These are phyloP conservation scores for Dothiorella sarmentorum DNA, from an alignment of 2,329 filamentous ascomycete species.

Conservation along the genomic window DNA sequence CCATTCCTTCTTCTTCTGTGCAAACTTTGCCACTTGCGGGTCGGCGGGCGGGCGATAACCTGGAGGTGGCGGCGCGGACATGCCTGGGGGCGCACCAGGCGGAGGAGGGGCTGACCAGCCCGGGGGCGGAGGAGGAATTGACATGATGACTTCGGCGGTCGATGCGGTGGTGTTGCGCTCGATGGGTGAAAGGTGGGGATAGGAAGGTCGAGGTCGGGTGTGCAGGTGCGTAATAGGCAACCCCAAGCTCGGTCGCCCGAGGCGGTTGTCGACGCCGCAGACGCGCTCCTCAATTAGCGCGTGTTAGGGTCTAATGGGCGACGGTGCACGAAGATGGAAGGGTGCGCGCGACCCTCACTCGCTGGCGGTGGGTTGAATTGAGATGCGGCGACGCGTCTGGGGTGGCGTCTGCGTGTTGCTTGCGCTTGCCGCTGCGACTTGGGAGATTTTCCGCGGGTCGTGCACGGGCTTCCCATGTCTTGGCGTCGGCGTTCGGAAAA, in stretches of 20 bases:
- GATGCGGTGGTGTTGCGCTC: neutral
- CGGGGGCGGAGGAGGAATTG: slow-evolving; percentile 64
- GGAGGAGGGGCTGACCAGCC: slow-evolving; percentile 55
- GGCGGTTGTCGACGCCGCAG: slow-evolving; percentile 10
- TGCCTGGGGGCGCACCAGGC: slow-evolving; percentile 49
- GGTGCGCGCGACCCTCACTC: slow-evolving; percentile 14
- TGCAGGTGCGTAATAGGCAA: slow-evolving; percentile 3
- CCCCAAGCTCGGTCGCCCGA: slow-evolving; percentile 19
- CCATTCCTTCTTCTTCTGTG: slow-evolving; percentile 99
- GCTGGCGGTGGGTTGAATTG: slow-evolving; percentile 14
- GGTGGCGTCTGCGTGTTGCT: slow-evolving; percentile 14
- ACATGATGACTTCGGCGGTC: slow-evolving; percentile 30
- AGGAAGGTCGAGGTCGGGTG: neutral
- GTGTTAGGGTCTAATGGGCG: neutral
- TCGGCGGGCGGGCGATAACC: slow-evolving; percentile 78
- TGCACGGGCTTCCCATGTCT: neutral
- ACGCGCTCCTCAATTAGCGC: slow-evolving; percentile 5
- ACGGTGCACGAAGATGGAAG: neutral
- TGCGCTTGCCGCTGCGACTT: slow-evolving; percentile 14
- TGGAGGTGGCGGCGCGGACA: slow-evolving; percentile 69
- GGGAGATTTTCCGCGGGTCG: slow-evolving; percentile 7
- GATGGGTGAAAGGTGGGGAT: neutral
- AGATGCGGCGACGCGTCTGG: slow-evolving; percentile 14
- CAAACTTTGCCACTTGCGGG: slow-evolving; percentile 87
- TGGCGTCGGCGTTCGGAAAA: slow-evolving; percentile 11